Evolutionary conservation across 1,284 basidiomycete species (phyloP).

Genomic region (Rhodotorula sp.): DNA sequence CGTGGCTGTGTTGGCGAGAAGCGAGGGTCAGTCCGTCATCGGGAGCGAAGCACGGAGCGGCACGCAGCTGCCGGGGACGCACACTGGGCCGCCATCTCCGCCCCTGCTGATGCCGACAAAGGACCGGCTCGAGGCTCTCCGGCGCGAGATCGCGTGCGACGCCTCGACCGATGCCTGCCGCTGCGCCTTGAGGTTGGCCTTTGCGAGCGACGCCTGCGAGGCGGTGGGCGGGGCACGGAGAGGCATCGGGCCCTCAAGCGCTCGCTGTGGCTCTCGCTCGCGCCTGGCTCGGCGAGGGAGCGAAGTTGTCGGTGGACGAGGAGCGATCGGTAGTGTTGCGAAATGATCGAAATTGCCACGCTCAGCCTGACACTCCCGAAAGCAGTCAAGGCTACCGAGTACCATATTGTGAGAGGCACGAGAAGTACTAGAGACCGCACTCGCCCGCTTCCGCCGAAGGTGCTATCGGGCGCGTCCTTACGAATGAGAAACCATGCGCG

Average conservation of each 20-base stretch:
- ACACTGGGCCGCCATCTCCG: slow-evolving; percentile 35
- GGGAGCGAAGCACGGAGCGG: rapidly evolving
- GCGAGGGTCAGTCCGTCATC: neutral
- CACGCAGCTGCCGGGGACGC: neutral
- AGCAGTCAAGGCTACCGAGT: no score
- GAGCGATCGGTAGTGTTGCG: no score
- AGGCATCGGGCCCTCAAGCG: slow-evolving; percentile 8
- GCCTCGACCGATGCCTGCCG: slow-evolving; percentile 32
- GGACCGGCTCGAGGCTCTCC: slow-evolving; percentile 12
- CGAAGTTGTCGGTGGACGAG: no score
- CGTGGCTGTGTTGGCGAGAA: slow-evolving; percentile 9
- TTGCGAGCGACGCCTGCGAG: slow-evolving; percentile 27
- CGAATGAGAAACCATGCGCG: no score
- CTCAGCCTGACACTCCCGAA: no score
- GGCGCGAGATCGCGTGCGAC: slow-evolving; percentile 22
- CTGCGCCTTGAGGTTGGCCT: slow-evolving; percentile 37
- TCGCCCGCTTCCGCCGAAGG: no score
- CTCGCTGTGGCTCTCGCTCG: no score
- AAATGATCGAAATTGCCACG: no score
- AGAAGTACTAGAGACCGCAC: no score
- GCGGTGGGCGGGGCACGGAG: slow-evolving; percentile 35
- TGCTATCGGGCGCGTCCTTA: no score
- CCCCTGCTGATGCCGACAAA: slow-evolving; percentile 34
- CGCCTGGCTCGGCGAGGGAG: no score
- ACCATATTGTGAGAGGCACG: no score